Percentiles rank a stretch among this genome's conserved stretches.
These are phyloP conservation scores for Metschnikowia gruessii DNA, from an alignment of 805 yeast genomes.

Conservation along the genomic window DNA sequence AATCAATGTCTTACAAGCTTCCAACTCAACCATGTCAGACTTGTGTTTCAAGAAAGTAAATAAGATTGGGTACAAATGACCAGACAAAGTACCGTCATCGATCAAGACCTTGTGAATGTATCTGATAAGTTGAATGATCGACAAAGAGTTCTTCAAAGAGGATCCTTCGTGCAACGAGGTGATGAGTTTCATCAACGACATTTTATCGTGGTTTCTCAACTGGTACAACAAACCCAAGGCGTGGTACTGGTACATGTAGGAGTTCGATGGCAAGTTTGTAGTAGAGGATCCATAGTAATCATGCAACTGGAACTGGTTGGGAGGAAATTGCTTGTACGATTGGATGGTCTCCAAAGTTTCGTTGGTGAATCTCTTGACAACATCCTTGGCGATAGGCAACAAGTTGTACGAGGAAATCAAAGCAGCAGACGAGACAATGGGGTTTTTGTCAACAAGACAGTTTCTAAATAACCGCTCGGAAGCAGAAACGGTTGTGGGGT, in stretches of 20 bases:
- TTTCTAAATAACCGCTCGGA: conserved; percentile 91
- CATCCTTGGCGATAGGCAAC: conserved; percentile 84
- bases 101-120: conserved; percentile 67
- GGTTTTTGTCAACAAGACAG: conserved; percentile 88
- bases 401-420: conserved; percentile 86
- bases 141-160: conserved; percentile 72
- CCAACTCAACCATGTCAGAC: conserved; percentile 86
- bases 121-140: conserved; percentile 81
- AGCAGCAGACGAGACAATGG: conserved; percentile 90
- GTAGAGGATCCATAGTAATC: conserved; percentile 55
- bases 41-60: conserved; percentile 72
- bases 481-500: conserved; percentile 85
- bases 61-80: conserved; percentile 61
- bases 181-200: conserved; percentile 89
- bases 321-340: conserved; percentile 54
- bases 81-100: conserved; percentile 65
- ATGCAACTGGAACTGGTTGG: conserved; percentile 49
- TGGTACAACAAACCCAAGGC: conserved; percentile 89
- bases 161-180: conserved; percentile 66
- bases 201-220: conserved; percentile 84
- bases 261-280: conserved; percentile 57
- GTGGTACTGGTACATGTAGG: conserved; percentile 89
- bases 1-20: conserved; percentile 78
- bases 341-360: conserved; percentile 90
- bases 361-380: conserved; percentile 89